Percentiles rank a stretch among this genome's conserved stretches.
Conservation (phyloP, 352 stramenopile species). For the Pythium plurisporium region DNA sequence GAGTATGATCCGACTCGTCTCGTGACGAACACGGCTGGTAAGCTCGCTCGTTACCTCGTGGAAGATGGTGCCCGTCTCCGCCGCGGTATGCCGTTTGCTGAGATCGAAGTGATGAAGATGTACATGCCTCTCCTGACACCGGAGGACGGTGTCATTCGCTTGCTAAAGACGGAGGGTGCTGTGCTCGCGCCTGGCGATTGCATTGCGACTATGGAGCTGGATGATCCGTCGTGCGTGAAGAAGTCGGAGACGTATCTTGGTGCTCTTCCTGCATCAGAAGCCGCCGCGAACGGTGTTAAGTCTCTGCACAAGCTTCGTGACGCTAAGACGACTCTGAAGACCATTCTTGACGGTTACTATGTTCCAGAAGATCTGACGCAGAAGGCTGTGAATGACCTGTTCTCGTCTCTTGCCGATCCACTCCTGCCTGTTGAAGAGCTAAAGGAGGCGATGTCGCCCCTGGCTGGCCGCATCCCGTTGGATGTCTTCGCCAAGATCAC, state of each 20-base stretch:
- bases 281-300: slow-evolving; percentile 38
- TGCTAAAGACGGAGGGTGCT: slow-evolving; percentile 95
- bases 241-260: slow-evolving; percentile 91
- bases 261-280: slow-evolving; percentile 43
- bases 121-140: slow-evolving; percentile 99
- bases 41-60: slow-evolving; percentile 99
- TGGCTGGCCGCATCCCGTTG: slow-evolving; percentile 94
- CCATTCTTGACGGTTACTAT: slow-evolving; percentile 94
- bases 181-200: slow-evolving; percentile 95
- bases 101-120: slow-evolving; percentile 99
- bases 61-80: slow-evolving; percentile 90
- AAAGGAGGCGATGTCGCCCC: slow-evolving; percentile 95
- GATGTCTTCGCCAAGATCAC: slow-evolving; percentile 90
- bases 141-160: slow-evolving; percentile 94
- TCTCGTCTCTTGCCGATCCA: slow-evolving; percentile 55
- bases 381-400: slow-evolving; percentile 85
- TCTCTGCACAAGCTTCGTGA: slow-evolving; percentile 65
- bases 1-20: slow-evolving; percentile 99
- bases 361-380: slow-evolving; percentile 80
- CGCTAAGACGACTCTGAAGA: slow-evolving; percentile 83
- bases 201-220: slow-evolving; percentile 96
- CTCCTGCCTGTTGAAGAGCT: slow-evolving; percentile 92
- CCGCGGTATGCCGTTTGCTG: slow-evolving; percentile 82
- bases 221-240: slow-evolving; percentile 97
- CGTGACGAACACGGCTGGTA: slow-evolving; percentile 96